phyloP scores from a whole-genome alignment of 2,329 filamentous ascomycete genomes.

The Fusarium buharicum region DNA sequence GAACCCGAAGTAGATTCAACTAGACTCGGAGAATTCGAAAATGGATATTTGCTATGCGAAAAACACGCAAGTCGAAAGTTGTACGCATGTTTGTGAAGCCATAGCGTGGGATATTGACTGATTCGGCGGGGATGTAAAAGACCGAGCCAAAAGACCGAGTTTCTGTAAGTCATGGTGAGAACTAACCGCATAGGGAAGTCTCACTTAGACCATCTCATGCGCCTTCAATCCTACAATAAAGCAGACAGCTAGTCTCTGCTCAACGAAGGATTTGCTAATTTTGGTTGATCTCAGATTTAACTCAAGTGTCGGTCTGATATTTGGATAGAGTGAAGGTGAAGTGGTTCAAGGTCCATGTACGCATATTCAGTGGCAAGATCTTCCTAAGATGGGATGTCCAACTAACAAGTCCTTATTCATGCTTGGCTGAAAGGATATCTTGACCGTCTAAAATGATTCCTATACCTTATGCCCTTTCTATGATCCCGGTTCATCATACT shows the following conservation, averaged over 20 bases:
- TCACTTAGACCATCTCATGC: too few relatives aligned
- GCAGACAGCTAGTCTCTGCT: too few relatives aligned
- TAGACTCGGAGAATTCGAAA: constrained; percentile 23
- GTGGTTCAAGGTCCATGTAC: too few relatives aligned
- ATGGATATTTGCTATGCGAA: neutral
- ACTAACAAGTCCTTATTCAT: neutral
- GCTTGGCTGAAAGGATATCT: too few relatives aligned
- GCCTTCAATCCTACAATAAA: too few relatives aligned
- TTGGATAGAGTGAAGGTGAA: too few relatives aligned
- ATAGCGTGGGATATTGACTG: neutral
- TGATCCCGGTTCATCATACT: neutral
- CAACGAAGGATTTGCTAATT: too few relatives aligned
- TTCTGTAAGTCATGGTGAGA: constrained; percentile 7
- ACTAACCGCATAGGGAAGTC: constrained; percentile 13
- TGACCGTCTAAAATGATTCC: neutral
- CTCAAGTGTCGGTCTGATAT: too few relatives aligned
- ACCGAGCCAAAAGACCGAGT: constrained; percentile 32
- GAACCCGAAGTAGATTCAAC: constrained; percentile 10
- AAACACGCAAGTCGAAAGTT: neutral
- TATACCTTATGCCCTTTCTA: neutral
- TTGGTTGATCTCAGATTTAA: too few relatives aligned
- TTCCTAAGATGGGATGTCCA: neutral
- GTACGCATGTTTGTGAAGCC: constrained; percentile 4
- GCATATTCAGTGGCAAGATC: too few relatives aligned
- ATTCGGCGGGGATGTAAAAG: constrained; percentile 20